Evolutionary conservation across 2,329 filamentous ascomycete species (phyloP).

Genomic region (Macrophomina tecta): DNA sequence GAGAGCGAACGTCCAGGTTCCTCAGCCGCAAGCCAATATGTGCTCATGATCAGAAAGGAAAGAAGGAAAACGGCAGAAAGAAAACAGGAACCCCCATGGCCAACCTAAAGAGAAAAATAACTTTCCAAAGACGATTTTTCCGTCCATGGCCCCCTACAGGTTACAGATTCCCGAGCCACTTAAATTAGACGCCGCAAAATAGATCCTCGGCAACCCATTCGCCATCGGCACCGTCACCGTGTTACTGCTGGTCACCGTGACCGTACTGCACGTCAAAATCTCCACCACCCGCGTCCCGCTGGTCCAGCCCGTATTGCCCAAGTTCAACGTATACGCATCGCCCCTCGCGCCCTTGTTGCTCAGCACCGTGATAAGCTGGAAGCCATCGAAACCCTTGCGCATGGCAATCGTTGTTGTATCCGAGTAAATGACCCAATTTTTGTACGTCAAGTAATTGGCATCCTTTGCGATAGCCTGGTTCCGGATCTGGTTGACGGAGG

Average conservation of each 20-base stretch:
- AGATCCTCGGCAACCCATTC: slow-evolving; percentile 43
- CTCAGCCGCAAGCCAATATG: neutral
- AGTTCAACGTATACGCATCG: slow-evolving; percentile 38
- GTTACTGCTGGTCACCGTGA: slow-evolving; percentile 36
- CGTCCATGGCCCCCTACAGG: neutral
- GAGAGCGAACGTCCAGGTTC: neutral
- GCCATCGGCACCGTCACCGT: slow-evolving; percentile 43
- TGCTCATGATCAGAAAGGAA: neutral
- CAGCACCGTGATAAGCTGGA: slow-evolving; percentile 53
- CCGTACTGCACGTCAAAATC: slow-evolving; percentile 40
- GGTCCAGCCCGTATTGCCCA: slow-evolving; percentile 40
- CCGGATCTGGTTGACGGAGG: slow-evolving; percentile 51
- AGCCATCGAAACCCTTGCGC: slow-evolving; percentile 50
- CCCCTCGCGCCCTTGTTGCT: slow-evolving; percentile 48
- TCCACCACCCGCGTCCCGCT: slow-evolving; percentile 39
- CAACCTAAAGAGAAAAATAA: neutral
- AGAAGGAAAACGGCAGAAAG: too few species aligned
- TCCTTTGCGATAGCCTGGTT: slow-evolving; percentile 49
- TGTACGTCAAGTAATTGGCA: slow-evolving; percentile 48
- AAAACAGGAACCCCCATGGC: neutral
- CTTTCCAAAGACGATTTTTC: neutral
- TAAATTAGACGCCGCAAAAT: slow-evolving; percentile 38
- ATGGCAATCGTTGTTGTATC: slow-evolving; percentile 53
- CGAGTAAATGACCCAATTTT: slow-evolving; percentile 51
- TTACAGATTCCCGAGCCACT: slow-evolving; percentile 34